A percentile compares a stretch with the other conserved stretches of the same genome.
Evolutionary conservation across 1,284 basidiomycete genomes (phyloP).

Genomic region (Rhizoctonia solani): DNA sequence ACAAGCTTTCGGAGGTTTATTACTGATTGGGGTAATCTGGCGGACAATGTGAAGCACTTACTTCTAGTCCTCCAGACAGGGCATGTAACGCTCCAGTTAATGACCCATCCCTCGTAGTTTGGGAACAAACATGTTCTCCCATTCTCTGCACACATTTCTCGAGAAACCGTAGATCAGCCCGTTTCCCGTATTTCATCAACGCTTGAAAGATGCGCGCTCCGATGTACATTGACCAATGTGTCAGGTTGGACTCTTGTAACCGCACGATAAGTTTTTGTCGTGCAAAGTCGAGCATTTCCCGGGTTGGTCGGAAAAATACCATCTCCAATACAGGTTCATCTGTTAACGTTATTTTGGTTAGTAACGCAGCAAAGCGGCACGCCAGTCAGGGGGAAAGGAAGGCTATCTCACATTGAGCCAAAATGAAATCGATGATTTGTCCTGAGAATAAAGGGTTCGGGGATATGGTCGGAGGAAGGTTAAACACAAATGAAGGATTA

Average conservation of each 20-base stretch:
- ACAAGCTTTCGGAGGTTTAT: background rate
- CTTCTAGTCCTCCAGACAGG: conserved; percentile 12
- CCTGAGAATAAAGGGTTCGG: background rate
- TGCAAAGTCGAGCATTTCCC: background rate
- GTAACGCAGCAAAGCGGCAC: background rate
- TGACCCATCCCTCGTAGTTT: background rate
- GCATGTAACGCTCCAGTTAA: background rate
- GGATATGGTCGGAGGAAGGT: background rate
- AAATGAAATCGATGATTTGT: background rate
- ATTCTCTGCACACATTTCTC: background rate
- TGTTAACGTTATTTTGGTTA: background rate
- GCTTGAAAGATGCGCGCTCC: conserved; percentile 8
- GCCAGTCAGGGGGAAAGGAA: background rate
- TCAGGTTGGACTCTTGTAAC: background rate
- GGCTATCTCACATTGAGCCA: background rate
- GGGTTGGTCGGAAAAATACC: background rate
- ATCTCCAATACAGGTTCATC: conserved; percentile 21
- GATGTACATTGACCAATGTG: conserved; percentile 15
- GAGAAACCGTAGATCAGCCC: background rate
- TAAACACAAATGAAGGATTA: background rate
- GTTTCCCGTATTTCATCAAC: background rate
- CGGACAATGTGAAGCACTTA: background rate
- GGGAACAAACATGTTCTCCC: background rate
- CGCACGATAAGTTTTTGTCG: background rate
- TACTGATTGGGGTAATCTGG: background rate